phyloP scores from a whole-genome alignment of 192 early-diverging fungal species.

The Geosiphon pyriformis region DNA sequence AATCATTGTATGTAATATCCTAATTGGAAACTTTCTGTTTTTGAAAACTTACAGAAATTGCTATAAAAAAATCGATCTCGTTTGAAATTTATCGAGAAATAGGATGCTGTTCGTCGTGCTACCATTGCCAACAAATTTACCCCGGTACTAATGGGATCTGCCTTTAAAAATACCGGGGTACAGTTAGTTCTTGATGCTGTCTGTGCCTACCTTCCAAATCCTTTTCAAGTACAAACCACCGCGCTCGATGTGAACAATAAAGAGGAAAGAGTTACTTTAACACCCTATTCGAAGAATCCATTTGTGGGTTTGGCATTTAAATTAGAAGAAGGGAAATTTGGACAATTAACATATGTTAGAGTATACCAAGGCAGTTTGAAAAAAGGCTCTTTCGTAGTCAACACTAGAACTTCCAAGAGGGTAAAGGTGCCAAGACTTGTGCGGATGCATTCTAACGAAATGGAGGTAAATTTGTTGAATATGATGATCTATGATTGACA shows the following conservation, averaged over 20 bases:
- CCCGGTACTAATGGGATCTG: conserved; percentile 82
- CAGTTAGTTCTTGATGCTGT: conserved; percentile 73
- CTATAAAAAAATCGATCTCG: not conserved
- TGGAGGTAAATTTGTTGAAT: conserved; percentile 51
- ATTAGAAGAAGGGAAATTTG: conserved; percentile 91
- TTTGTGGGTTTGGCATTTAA: conserved; percentile 86
- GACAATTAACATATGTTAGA: conserved; percentile 94
- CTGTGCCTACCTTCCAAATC: conserved; percentile 63
- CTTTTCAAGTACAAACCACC: conserved; percentile 65
- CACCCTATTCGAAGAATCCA: conserved; percentile 61
- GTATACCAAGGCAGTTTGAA: conserved; percentile 90
- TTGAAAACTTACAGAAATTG: not conserved
- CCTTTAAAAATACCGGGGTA: conserved; percentile 80
- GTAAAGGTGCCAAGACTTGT: conserved; percentile 94
- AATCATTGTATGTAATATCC: conserved; percentile 38
- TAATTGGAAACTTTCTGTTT: not conserved
- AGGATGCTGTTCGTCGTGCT: conserved; percentile 68
- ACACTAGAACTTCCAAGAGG: conserved; percentile 85
- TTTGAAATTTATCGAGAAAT: conserved; percentile 7
- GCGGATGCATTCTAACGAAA: conserved; percentile 97
- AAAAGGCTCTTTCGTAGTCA: conserved; percentile 83
- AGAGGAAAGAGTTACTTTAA: conserved; percentile 55
- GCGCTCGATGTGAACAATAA: conserved; percentile 65
- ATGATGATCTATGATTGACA: not conserved
- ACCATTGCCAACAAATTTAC: conserved; percentile 75